phyloP scores from a whole-genome alignment of 1,284 basidiomycete genomes.

The Singerocomus rubriflavus region DNA sequence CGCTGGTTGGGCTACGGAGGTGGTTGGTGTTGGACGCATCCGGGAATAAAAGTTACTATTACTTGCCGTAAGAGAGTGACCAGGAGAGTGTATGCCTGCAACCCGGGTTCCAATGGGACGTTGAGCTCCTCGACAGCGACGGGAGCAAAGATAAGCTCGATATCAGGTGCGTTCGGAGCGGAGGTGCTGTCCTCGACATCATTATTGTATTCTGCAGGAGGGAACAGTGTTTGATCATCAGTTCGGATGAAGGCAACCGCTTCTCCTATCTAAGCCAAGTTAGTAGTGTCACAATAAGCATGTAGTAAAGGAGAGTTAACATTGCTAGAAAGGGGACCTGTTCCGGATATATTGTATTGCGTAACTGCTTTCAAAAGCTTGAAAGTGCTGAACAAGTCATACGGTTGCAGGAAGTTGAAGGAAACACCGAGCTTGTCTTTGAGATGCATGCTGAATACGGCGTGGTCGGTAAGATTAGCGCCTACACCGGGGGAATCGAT shows the following conservation, averaged over 20 bases:
- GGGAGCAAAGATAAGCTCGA: constrained; percentile 56
- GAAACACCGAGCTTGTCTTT: constrained; percentile 48
- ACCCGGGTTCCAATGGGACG: neutral
- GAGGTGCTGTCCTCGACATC: constrained; percentile 52
- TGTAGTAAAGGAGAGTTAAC: constrained; percentile 34
- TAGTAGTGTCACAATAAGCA: neutral
- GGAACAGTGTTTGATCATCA: constrained; percentile 52
- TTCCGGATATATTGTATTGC: constrained; percentile 44
- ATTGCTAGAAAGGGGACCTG: constrained; percentile 52
- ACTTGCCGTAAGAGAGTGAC: constrained; percentile 25
- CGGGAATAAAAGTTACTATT: neutral
- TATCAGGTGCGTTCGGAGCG: constrained; percentile 52
- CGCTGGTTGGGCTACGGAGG: constrained; percentile 41
- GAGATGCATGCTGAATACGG: constrained; percentile 46
- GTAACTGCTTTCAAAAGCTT: constrained; percentile 35
- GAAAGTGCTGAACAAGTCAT: constrained; percentile 34
- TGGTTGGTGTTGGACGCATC: neutral
- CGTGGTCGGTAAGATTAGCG: constrained; percentile 58
- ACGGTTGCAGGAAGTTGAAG: constrained; percentile 40
- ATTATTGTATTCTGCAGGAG: constrained; percentile 38
- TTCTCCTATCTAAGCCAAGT: constrained; percentile 48
- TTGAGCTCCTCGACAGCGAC: constrained; percentile 23
- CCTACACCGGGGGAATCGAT: constrained; percentile 60
- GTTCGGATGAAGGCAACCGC: constrained; percentile 56
- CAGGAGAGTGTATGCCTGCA: constrained; percentile 21